Evolutionary conservation across 371 early-diverging fungal genomes (phyloP), one percentile per base, ranked within the genome.

Genomic region (Mortierella sp.): DNA sequence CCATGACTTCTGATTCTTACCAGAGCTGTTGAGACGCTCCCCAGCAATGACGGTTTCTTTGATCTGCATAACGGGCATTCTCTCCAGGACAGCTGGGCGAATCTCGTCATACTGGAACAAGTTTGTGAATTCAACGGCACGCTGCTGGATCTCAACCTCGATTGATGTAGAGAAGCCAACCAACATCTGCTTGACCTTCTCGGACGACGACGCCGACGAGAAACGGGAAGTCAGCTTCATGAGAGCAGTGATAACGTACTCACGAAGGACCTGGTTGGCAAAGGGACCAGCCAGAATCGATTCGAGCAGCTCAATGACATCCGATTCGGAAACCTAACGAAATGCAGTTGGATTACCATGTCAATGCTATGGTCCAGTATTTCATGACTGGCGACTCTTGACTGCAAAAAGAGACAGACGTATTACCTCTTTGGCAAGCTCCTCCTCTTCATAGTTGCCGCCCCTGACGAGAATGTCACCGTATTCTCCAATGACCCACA

Each of bases 401-500:
- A 14, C 11, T 40, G 4, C 29, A 26, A 19, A 24, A 2, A 14
- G 0, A 4, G 64, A 14, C 22, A 10, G 14, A n/a, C n/a, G 40
- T 43, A 74, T 53, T 83, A 89, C 91, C 85, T 92, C 94, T 29
- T 90, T 88, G 3, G 80, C 85, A n/a, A 87, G 87, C 31, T 90
- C 93, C 9, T 91, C 92, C 37, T 94, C 95, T 41, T 95, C 95
- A 68, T 93, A 94, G 70, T 70, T 88, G 40, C 92, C 92, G 14
- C 91, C 91, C 16, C 80, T 72, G 16, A 92, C 86, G n/a, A 99
- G 89, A 6, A 96, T 86, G 83, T 99, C 98, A 39, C 98, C 99
- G 85, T 92, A 99, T 86, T 99, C 99, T 68, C 99, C 99, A 83
- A 98, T 92, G 50, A 93, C 91, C 99, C 99, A 99, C 8, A 95